phyloP scores from a whole-genome alignment of 495 filamentous ascomycete species.

The Penicillium desertorum region DNA sequence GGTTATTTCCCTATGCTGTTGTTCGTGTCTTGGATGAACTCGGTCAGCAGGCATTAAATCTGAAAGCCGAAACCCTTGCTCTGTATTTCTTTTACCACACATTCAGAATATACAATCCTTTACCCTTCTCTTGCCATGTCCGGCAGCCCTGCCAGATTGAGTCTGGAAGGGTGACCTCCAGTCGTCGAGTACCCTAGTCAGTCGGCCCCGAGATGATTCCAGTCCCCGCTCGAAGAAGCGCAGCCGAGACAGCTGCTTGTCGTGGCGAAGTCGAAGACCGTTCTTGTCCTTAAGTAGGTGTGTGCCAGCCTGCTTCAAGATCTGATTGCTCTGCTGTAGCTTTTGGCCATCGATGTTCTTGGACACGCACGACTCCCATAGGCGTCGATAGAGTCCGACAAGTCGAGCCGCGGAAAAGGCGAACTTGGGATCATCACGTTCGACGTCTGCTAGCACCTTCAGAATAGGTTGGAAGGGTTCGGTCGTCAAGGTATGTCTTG shows the following conservation, averaged over 20 bases:
- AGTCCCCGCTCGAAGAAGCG: slow-evolving; percentile 10
- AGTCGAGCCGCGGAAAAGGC: slow-evolving; percentile 1
- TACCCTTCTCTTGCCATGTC: too few relatives aligned
- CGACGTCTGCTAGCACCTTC: slow-evolving; percentile 2
- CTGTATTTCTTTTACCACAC: too few relatives aligned
- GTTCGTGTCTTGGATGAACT: too few relatives aligned
- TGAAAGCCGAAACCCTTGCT: too few relatives aligned
- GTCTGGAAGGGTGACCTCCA: too few relatives aligned
- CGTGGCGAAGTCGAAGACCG: slow-evolving; percentile 9
- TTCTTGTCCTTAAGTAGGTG: slow-evolving; percentile 9
- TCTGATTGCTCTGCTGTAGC: background rate
- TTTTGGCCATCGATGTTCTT: slow-evolving; percentile 13
- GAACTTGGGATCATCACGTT: slow-evolving; percentile 5
- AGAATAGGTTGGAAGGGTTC: background rate
- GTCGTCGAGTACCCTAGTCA: too few relatives aligned
- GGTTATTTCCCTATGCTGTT: too few relatives aligned
- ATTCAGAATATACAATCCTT: too few relatives aligned
- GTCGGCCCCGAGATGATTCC: background rate
- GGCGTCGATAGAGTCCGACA: slow-evolving; percentile 5
- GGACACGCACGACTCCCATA: slow-evolving; percentile 9
- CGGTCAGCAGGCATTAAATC: too few relatives aligned
- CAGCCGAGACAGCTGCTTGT: slow-evolving; percentile 13
- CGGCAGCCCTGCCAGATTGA: too few relatives aligned
- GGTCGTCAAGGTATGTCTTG: background rate
- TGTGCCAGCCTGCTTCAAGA: slow-evolving; percentile 3